These are phyloP conservation scores for Medicago arabica DNA, from an alignment of 306 rosid genomes.

Conservation along the genomic window DNA sequence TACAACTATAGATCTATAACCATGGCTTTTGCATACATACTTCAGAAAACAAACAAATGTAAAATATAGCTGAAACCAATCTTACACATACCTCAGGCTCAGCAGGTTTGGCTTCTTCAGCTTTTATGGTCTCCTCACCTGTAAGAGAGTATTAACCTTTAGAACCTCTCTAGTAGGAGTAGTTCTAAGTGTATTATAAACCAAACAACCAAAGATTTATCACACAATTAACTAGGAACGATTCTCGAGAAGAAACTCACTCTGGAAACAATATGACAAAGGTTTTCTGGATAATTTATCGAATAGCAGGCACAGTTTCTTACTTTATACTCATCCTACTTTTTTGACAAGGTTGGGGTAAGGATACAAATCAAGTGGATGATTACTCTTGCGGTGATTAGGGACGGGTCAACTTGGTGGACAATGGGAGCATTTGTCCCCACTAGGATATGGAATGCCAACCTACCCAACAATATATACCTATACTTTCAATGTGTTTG, in stretches of 20 bases:
- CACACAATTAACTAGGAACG: conserved; percentile 22
- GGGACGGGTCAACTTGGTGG: not conserved
- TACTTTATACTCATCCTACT: not conserved
- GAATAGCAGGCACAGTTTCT: conserved; percentile 5
- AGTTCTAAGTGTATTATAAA: conserved; percentile 17
- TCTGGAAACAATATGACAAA: conserved; percentile 21
- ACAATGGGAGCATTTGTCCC: not conserved
- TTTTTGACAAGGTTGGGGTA: no score
- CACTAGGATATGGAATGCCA: not conserved
- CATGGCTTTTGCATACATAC: not conserved
- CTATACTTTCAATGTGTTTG: not conserved
- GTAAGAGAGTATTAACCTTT: conserved; percentile 38
- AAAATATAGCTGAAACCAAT: conserved; percentile 27
- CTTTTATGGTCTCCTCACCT: conserved; percentile 85
- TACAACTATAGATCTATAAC: not conserved
- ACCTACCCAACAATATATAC: not conserved
- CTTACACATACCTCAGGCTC: conserved; percentile 59
- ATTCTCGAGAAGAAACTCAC: not conserved
- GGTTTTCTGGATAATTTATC: conserved; percentile 5
- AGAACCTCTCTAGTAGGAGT: not conserved
- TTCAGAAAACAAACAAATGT: conserved; percentile 10
- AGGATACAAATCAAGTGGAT: no score
- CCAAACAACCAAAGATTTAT: conserved; percentile 25
- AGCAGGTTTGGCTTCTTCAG: conserved; percentile 76
- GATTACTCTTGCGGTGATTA: not conserved